A percentile compares a stretch with the other conserved stretches of the same genome.
Evolutionary conservation across 2,329 filamentous ascomycete species (phyloP).

Genomic region (Ophiobolus disseminans): DNA sequence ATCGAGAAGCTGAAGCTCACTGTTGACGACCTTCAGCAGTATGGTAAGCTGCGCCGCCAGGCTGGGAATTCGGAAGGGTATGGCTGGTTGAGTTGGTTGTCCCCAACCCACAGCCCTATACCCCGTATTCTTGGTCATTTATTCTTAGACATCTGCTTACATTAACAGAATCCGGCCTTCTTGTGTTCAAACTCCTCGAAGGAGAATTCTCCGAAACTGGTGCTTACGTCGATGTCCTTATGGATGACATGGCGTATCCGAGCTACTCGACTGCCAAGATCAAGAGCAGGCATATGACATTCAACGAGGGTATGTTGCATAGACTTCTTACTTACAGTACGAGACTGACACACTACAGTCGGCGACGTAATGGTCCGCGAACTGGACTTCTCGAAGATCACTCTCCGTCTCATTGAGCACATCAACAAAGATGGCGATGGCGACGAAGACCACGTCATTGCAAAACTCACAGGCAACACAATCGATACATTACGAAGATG

Average conservation of each 20-base stretch:
- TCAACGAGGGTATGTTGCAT: constrained; percentile 73
- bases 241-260: constrained; percentile 94
- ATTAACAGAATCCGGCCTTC: constrained; percentile 77
- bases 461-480: constrained; percentile 84
- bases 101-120: constrained; percentile 23
- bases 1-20: constrained; percentile 79
- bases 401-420: constrained; percentile 83
- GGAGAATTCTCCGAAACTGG: constrained; percentile 80
- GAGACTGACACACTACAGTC: constrained; percentile 54
- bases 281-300: constrained; percentile 70
- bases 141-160: constrained; percentile 41
- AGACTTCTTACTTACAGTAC: not conserved
- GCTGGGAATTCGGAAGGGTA: constrained; percentile 19
- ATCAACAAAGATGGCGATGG: constrained; percentile 74
- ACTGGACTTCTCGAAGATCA: constrained; percentile 94
- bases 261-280: constrained; percentile 84
- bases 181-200: constrained; percentile 94
- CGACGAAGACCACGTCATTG: constrained; percentile 75
- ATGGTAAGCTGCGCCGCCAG: constrained; percentile 61
- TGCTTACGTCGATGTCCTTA: constrained; percentile 82
- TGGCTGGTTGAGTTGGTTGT: constrained; percentile 36
- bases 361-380: constrained; percentile 96
- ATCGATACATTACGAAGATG: constrained; percentile 87
- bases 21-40: constrained; percentile 79
- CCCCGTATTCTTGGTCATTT: constrained; percentile 22